These are phyloP conservation scores for Candida jianshihensis DNA, from an alignment of 805 yeast species.

Conservation along the genomic window DNA sequence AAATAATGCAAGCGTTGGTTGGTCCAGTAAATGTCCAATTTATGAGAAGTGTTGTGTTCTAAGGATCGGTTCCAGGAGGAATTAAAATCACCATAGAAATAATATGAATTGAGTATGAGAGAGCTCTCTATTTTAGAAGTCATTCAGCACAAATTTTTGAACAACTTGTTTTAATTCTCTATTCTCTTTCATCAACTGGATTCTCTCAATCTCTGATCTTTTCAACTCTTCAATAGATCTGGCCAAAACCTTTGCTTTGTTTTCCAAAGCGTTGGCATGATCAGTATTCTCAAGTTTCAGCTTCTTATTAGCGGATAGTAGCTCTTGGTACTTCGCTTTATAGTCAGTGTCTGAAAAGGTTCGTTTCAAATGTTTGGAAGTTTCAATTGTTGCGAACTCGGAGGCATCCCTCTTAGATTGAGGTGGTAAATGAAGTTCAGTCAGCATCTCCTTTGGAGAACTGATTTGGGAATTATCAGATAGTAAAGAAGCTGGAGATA, in stretches of 20 bases:
- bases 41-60: too few relatives aligned
- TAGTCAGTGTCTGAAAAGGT: slow-evolving; percentile 9
- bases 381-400: too few relatives aligned
- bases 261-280: slow-evolving; percentile 26
- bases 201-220: slow-evolving; percentile 31
- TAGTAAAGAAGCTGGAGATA: slow-evolving; percentile 31
- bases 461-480: slow-evolving; percentile 21
- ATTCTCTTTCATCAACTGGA: slow-evolving; percentile 30
- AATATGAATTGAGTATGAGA: too few relatives aligned
- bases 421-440: not conserved
- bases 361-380: not conserved
- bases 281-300: slow-evolving; percentile 19
- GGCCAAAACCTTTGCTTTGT: slow-evolving; percentile 26
- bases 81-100: too few relatives aligned
- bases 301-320: not conserved
- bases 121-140: not conserved
- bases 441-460: slow-evolving; percentile 11
- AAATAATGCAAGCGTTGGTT: too few relatives aligned
- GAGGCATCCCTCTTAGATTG: not conserved
- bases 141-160: slow-evolving; percentile 13
- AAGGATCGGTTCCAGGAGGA: too few relatives aligned
- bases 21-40: too few relatives aligned
- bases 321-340: slow-evolving; percentile 4
- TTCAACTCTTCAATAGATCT: slow-evolving; percentile 26
- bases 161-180: slow-evolving; percentile 26